Percentiles rank a stretch among this genome's conserved stretches.
phyloP scores from a whole-genome alignment of 1,284 basidiomycete species.

The Kwoniella shivajii region DNA sequence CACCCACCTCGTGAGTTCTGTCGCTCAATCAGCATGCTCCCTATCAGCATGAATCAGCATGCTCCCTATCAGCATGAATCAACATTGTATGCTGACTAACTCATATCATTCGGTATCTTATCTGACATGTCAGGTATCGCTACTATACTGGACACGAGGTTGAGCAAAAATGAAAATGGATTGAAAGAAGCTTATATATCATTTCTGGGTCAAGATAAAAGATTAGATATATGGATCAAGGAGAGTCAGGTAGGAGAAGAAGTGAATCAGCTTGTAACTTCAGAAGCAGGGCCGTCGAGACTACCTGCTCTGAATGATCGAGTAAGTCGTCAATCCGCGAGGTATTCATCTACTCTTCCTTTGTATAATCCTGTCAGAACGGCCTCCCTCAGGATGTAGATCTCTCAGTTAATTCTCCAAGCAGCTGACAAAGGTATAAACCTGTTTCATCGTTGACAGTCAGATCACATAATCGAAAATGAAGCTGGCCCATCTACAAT shows the following conservation, averaged over 20 bases:
- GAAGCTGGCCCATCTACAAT: not conserved
- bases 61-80: not conserved
- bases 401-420: too few species aligned
- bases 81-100: not conserved
- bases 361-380: too few species aligned
- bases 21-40: not conserved
- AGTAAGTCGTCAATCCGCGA: too few species aligned
- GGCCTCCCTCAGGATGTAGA: too few species aligned
- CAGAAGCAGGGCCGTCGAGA: not conserved
- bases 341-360: too few species aligned
- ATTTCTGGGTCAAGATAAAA: conserved; percentile 61
- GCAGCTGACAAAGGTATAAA: too few species aligned
- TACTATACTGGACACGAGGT: conserved; percentile 31
- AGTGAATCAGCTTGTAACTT: conserved; percentile 6
- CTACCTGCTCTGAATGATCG: too few species aligned
- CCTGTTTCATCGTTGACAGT: too few species aligned
- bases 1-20: conserved; percentile 15
- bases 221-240: conserved; percentile 73
- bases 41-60: not conserved
- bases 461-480: not conserved
- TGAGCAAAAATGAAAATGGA: conserved; percentile 20
- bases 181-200: conserved; percentile 41
- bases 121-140: conserved; percentile 24
- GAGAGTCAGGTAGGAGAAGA: conserved; percentile 42
- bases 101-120: conserved; percentile 8